A percentile compares a stretch with the other conserved stretches of the same genome.
phyloP scores from a whole-genome alignment of 257 asterid species.

The Solanum dulcamara region DNA sequence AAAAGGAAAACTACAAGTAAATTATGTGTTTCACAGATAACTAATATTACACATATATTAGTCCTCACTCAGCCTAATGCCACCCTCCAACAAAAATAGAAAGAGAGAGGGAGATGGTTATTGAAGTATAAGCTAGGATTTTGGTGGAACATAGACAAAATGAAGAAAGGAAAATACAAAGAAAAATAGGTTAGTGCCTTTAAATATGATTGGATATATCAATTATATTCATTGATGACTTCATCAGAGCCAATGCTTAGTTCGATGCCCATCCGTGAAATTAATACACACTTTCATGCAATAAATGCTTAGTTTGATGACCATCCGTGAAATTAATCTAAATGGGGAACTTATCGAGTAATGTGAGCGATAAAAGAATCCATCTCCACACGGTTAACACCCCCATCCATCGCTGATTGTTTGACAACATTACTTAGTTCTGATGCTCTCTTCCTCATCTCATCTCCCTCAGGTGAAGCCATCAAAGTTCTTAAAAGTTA shows the following conservation, averaged over 20 bases:
- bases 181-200: neutral
- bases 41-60: neutral
- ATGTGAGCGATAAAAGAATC: neutral
- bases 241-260: neutral
- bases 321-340: neutral
- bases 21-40: neutral
- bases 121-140: neutral
- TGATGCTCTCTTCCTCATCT: constrained; percentile 13
- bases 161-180: neutral
- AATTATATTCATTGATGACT: neutral
- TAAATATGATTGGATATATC: neutral
- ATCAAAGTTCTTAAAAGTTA: constrained; percentile 2
- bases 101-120: neutral
- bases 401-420: constrained; percentile 1
- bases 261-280: neutral
- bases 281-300: neutral
- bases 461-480: constrained; percentile 13
- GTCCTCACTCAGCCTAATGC: neutral
- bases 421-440: constrained; percentile 1
- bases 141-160: neutral
- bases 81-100: neutral
- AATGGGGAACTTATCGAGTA: neutral
- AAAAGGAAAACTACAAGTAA: neutral
- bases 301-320: neutral
- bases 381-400: neutral